Percentiles rank a stretch among this genome's conserved stretches.
phyloP scores from a whole-genome alignment of 1,284 basidiomycete genomes.

The Baeospora myosura region DNA sequence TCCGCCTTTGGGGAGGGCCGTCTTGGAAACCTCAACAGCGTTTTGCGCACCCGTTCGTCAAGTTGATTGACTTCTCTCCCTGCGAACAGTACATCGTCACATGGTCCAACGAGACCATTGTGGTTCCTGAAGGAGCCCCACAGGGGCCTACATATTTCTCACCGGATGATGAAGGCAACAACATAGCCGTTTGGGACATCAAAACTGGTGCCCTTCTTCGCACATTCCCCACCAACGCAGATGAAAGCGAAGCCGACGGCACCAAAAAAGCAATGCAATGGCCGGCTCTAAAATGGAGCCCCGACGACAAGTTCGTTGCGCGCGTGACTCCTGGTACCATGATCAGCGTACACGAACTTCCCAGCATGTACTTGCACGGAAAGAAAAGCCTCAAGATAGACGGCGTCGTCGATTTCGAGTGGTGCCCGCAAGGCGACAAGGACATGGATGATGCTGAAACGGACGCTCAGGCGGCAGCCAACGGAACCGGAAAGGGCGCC shows the following conservation, averaged over 20 bases:
- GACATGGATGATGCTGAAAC: slow-evolving; percentile 73
- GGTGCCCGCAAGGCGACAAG: slow-evolving; percentile 92
- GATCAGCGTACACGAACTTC: slow-evolving; percentile 96
- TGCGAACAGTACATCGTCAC: slow-evolving; percentile 97
- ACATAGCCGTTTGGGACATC: slow-evolving; percentile 97
- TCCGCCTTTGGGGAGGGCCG: slow-evolving; percentile 91
- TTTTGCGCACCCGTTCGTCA: slow-evolving; percentile 93
- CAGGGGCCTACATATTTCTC: slow-evolving; percentile 86
- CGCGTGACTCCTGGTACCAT: slow-evolving; percentile 84
- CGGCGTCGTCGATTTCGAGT: slow-evolving; percentile 98
- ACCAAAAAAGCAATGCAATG: slow-evolving; percentile 80
- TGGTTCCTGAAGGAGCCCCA: slow-evolving; percentile 75
- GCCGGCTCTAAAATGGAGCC: slow-evolving; percentile 97
- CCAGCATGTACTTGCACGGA: slow-evolving; percentile 89
- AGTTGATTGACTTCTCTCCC: slow-evolving; percentile 96
- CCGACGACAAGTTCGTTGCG: slow-evolving; percentile 93
- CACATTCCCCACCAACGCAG: slow-evolving; percentile 77
- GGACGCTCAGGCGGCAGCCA: slow-evolving; percentile 31
- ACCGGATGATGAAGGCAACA: slow-evolving; percentile 93
- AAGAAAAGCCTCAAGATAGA: slow-evolving; percentile 99
- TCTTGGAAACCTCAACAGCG: slow-evolving; percentile 84
- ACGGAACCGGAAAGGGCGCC: slow-evolving; percentile 39
- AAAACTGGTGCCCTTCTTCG: slow-evolving; percentile 89
- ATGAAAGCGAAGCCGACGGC: slow-evolving; percentile 47
- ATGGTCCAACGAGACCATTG: slow-evolving; percentile 95